These are phyloP conservation scores for Kodamaea kaohsiungensis DNA, from an alignment of 805 yeast genomes.

Conservation along the genomic window DNA sequence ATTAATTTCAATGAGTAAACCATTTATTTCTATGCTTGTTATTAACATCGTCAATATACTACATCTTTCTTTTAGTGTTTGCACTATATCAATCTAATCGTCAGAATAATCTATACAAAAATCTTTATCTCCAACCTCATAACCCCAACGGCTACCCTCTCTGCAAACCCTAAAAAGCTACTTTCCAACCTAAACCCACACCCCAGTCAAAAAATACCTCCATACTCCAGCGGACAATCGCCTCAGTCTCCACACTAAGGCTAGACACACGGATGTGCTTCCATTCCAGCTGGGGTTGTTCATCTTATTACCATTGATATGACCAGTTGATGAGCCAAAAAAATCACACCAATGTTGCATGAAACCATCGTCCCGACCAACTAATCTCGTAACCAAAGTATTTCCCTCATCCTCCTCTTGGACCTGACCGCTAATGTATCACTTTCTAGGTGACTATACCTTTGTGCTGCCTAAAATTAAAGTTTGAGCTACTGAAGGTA, in stretches of 20 bases:
- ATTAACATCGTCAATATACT: too few relatives aligned
- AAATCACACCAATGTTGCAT: too few relatives aligned
- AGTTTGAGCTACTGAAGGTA: slow-evolving; percentile 1
- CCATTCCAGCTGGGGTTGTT: not conserved
- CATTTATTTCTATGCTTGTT: too few relatives aligned
- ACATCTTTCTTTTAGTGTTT: not conserved
- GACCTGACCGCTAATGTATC: not conserved
- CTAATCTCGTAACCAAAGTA: not conserved
- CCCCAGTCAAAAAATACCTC: not conserved
- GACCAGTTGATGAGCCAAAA: too few relatives aligned
- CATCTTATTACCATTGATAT: too few relatives aligned
- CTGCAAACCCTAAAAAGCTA: slow-evolving; percentile 1
- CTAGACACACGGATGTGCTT: not conserved
- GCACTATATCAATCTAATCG: not conserved
- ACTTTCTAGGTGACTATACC: not conserved
- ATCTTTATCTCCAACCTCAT: not conserved
- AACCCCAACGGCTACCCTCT: not conserved
- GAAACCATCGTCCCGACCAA: too few relatives aligned
- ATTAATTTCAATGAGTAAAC: too few relatives aligned
- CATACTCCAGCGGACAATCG: not conserved
- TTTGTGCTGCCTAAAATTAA: not conserved
- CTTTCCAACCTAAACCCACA: not conserved
- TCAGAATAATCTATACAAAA: not conserved
- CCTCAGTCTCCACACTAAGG: not conserved
- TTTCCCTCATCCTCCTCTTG: not conserved